A percentile compares a stretch with the other conserved stretches of the same genome.
phyloP scores from a whole-genome alignment of 1,284 basidiomycete species.

The Rhodotorula sp. region DNA sequence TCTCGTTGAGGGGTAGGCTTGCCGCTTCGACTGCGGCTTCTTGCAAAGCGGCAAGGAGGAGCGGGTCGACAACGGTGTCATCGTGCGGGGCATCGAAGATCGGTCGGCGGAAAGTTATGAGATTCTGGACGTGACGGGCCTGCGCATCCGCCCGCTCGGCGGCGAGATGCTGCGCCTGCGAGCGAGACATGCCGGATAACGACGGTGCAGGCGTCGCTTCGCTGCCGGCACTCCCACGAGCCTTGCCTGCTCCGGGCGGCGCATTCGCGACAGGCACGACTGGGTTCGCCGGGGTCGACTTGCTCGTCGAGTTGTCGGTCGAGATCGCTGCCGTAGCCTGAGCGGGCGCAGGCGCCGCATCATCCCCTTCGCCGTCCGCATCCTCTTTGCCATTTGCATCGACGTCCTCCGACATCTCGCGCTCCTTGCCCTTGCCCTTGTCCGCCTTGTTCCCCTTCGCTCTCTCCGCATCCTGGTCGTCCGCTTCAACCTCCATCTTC shows the following conservation, averaged over 20 bases:
- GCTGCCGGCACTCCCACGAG: slow-evolving; percentile 11
- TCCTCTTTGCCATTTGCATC: slow-evolving; percentile 34
- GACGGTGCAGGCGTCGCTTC: slow-evolving; percentile 14
- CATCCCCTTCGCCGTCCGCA: slow-evolving; percentile 41
- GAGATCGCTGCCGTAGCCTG: slow-evolving; percentile 36
- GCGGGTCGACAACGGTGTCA: slow-evolving; percentile 31
- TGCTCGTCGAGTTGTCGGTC: slow-evolving; percentile 41
- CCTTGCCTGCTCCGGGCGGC: slow-evolving; percentile 14
- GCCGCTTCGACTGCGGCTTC: not conserved
- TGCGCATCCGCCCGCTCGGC: slow-evolving; percentile 9
- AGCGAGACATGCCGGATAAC: not conserved
- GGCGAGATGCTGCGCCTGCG: slow-evolving; percentile 16
- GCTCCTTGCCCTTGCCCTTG: slow-evolving; percentile 33
- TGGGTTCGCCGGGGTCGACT: slow-evolving; percentile 11
- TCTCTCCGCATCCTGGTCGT: slow-evolving; percentile 28
- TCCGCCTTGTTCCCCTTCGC: slow-evolving; percentile 28
- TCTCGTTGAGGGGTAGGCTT: slow-evolving; percentile 2
- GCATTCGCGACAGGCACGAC: not conserved
- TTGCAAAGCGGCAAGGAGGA: slow-evolving; percentile 12
- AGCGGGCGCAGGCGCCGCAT: slow-evolving; percentile 39
- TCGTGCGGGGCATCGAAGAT: slow-evolving; percentile 38
- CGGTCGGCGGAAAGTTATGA: slow-evolving; percentile 38
- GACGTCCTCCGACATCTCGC: slow-evolving; percentile 8
- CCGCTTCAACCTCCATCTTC: slow-evolving; percentile 29
- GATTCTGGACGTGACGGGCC: slow-evolving; percentile 29